Conservation (phyloP, 179 eudicot species). For the Drosera spatulata region DNA sequence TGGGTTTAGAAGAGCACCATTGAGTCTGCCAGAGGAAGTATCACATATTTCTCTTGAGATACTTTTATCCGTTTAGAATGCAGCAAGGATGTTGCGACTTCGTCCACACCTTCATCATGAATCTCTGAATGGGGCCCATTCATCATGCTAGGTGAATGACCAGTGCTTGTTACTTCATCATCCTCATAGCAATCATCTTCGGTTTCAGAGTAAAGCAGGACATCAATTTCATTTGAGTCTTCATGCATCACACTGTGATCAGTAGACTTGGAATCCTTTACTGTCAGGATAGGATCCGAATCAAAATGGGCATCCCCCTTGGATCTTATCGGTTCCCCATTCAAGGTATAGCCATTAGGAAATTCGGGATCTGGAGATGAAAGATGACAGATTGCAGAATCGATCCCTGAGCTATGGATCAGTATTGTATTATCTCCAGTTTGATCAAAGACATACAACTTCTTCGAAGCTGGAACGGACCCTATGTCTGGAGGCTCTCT, state of each 20-base stretch:
- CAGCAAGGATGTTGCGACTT: slow-evolving; percentile 50
- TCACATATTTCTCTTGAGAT: slow-evolving; percentile 18
- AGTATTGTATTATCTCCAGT: slow-evolving; percentile 71
- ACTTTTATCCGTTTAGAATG: slow-evolving; percentile 44
- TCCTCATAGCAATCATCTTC: slow-evolving; percentile 41
- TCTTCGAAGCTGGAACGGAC: slow-evolving; percentile 29
- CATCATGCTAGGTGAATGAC: slow-evolving; percentile 78
- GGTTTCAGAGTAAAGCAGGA: slow-evolving; percentile 79
- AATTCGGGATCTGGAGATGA: slow-evolving; percentile 24
- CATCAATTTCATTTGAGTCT: slow-evolving; percentile 83
- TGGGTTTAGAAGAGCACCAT: slow-evolving; percentile 19
- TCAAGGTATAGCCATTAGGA: slow-evolving; percentile 7
- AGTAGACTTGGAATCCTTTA: slow-evolving; percentile 25
- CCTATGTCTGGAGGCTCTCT: slow-evolving; percentile 8
- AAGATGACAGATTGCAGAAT: slow-evolving; percentile 25
- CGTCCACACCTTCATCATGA: slow-evolving; percentile 39
- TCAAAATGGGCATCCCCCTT: slow-evolving; percentile 6
- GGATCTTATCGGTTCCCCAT: slow-evolving; percentile 13
- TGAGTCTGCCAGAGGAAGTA: slow-evolving; percentile 24
- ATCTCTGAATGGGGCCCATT: slow-evolving; percentile 28
- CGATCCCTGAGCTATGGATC: slow-evolving; percentile 45
- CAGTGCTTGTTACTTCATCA: slow-evolving; percentile 72
- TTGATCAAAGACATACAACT: slow-evolving; percentile 85
- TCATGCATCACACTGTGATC: slow-evolving; percentile 60
- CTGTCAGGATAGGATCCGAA: slow-evolving; percentile 25